Base-by-base conservation (phyloP, 192 early-diverging fungal species). In the Mortierella antarctica region DNA sequence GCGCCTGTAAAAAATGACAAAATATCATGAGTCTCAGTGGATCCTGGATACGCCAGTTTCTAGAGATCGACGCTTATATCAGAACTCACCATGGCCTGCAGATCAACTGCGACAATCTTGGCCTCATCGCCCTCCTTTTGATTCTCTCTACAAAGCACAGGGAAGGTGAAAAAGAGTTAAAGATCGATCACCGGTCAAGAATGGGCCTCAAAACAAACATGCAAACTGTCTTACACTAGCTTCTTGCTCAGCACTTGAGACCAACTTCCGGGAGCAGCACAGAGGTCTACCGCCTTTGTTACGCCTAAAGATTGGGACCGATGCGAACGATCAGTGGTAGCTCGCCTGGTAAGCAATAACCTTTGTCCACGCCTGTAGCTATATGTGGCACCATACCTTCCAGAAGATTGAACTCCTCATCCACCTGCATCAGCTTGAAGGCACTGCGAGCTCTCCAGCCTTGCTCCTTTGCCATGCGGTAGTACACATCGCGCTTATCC, bases 241-340 rank as follows among this genome's bases (percentile, higher is more conserved):
- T 88, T 86, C 57, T 86, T 86, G 71, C 87, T 89, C 20, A 93
- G 85, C 9, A 99, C 98, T 83, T 99, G 98, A 40, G 93, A 95
- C 98, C 98, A 99, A 86, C 93, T 95, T 31, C 98, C 97, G 1
- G 97, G 97, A 6, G 97, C 97, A 4, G 98, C 97, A 74, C 98
- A 99, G 54, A 99, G 88, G 88, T 99, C 98, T 41, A 99, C 98
- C 18, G 93, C 93, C 62, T 92, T 82, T 17, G 87, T 91, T 18
- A 98, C 95, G n/a, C 91, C 90, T 86, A 82, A 20, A 17, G 47
- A 15, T 31, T 40, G 13, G 7, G 15, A 47, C 44, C 47, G 46
- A 21, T 4, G 13, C 15, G 8, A 14, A 20, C 31, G 42, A 62
- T 51, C 2, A 12, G 17, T 56, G n/a, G 8, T 56, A 20, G 54